These are phyloP conservation scores for Ceratocystis destructans DNA, from an alignment of 2,329 filamentous ascomycete species.

Conservation along the genomic window DNA sequence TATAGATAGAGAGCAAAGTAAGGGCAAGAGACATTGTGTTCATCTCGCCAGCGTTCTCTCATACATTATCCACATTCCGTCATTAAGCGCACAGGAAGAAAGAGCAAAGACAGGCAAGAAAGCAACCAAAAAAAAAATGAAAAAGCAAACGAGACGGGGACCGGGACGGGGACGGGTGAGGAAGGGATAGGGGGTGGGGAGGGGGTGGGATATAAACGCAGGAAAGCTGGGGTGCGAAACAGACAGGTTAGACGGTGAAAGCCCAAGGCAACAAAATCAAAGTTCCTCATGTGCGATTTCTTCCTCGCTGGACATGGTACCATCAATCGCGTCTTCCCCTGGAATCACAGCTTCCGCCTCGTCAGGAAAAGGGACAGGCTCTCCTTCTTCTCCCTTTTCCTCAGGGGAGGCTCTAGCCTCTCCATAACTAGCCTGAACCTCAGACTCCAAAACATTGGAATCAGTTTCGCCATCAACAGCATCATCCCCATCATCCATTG, in stretches of 20 bases:
- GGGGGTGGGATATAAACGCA: neutral
- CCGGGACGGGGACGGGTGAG: neutral
- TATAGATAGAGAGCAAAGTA: neutral
- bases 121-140: neutral
- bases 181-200: too few species aligned
- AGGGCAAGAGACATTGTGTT: neutral
- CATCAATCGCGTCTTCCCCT: neutral
- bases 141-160: neutral
- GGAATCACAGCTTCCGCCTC: neutral
- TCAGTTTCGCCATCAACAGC: neutral
- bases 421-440: neutral
- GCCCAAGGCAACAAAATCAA: neutral
- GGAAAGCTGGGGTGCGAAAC: neutral
- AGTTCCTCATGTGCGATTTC: neutral
- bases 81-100: neutral
- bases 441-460: neutral
- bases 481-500: neutral
- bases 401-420: neutral
- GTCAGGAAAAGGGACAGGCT: neutral
- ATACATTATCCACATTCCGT: slow-evolving; percentile 5
- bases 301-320: neutral
- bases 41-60: neutral
- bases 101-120: neutral
- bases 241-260: neutral
- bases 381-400: neutral